Percentiles rank a stretch among this genome's conserved stretches.
phyloP scores from a whole-genome alignment of 164 flowering plant genomes.

The Piper betle region DNA sequence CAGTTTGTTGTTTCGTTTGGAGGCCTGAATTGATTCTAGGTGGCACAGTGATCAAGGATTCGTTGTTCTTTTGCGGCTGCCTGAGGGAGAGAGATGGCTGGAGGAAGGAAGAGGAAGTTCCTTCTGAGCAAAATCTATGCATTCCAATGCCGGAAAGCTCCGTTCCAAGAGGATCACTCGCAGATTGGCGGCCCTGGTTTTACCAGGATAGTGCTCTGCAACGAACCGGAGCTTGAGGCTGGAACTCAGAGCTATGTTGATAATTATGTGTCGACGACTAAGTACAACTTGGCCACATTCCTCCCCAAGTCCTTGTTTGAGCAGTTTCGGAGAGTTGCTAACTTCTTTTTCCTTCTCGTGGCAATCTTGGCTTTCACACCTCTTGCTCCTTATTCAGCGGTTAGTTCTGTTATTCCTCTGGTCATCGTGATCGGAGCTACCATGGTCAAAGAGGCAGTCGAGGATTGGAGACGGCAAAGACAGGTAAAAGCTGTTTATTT shows the following conservation, averaged over 20 bases:
- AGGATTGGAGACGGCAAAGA: constrained; percentile 62
- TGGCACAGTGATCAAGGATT: too few relatives aligned
- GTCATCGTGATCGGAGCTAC: constrained; percentile 64
- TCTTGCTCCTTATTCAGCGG: constrained; percentile 58
- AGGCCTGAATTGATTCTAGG: too few relatives aligned
- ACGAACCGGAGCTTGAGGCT: constrained; percentile 51
- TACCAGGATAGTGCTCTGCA: constrained; percentile 56
- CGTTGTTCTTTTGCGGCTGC: neutral
- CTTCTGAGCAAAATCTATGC: constrained; percentile 48
- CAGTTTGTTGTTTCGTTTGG: too few relatives aligned
- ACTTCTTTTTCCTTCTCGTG: constrained; percentile 56
- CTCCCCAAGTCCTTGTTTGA: constrained; percentile 65
- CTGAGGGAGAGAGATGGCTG: constrained; percentile 15
- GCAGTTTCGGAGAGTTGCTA: constrained; percentile 77
- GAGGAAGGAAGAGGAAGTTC: constrained; percentile 34
- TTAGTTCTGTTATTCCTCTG: constrained; percentile 44
- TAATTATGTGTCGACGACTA: constrained; percentile 66
- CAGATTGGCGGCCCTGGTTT: constrained; percentile 74
- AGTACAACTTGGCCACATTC: constrained; percentile 54
- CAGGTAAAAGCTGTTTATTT: constrained; percentile 39
- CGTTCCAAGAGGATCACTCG: constrained; percentile 41
- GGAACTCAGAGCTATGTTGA: constrained; percentile 21
- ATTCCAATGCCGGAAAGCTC: constrained; percentile 37
- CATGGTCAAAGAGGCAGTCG: constrained; percentile 65
- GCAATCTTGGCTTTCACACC: constrained; percentile 68